Conservation (phyloP, 2,329 filamentous ascomycete species). For the Laburnicola sp. region DNA sequence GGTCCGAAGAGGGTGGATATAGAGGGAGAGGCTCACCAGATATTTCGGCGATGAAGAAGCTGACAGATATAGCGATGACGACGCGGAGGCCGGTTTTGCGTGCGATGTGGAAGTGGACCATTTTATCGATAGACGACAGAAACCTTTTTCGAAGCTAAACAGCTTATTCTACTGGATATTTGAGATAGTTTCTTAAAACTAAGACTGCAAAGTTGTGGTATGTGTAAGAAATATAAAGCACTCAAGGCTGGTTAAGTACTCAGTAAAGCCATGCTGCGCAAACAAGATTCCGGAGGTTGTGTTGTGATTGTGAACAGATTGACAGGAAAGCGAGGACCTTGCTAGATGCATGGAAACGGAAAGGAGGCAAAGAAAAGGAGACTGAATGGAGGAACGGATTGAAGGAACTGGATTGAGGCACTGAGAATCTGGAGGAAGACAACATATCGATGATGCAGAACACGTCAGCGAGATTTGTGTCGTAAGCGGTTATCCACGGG, state of each 20-base stretch:
- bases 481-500: no score
- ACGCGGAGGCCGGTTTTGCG: slow-evolving; percentile 39
- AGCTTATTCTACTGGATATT: not conserved
- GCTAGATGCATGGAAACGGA: not conserved
- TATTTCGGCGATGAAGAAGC: slow-evolving; percentile 54
- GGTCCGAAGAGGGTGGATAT: not conserved
- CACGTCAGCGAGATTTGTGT: not conserved
- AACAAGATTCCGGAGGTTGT: not conserved
- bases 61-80: slow-evolving; percentile 52
- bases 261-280: not conserved
- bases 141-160: not conserved
- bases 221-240: not conserved
- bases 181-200: no score
- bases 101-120: slow-evolving; percentile 25
- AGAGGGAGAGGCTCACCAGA: slow-evolving; percentile 37
- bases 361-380: not conserved
- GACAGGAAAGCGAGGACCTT: not conserved
- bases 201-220: not conserved
- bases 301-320: not conserved
- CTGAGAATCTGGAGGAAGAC: not conserved
- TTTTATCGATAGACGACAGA: not conserved
- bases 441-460: slow-evolving; percentile 11
- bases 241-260: not conserved
- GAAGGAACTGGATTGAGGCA: not conserved
- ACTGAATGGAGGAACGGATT: not conserved